These are phyloP conservation scores for Wallemia mellicola DNA, from an alignment of 1,284 basidiomycete genomes.

Conservation along the genomic window DNA sequence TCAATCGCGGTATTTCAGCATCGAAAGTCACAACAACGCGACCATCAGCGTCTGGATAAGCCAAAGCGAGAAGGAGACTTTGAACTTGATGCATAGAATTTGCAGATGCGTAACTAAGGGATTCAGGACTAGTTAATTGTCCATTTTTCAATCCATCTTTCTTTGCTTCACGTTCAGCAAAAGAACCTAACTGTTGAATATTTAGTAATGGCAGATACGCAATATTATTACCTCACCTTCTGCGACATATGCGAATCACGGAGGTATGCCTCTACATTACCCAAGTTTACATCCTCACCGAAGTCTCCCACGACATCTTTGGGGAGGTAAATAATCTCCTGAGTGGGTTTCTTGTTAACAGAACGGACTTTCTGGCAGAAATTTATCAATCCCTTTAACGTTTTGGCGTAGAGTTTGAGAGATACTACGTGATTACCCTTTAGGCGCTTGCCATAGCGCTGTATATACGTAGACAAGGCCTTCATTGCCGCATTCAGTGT, in stretches of 20 bases:
- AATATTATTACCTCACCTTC: conserved; percentile 10
- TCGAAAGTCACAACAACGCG: conserved; percentile 16
- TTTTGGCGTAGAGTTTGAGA: conserved; percentile 42
- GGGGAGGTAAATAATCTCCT: background rate
- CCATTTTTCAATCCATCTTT: conserved; percentile 18
- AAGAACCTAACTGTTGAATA: conserved; percentile 37
- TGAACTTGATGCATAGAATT: conserved; percentile 61
- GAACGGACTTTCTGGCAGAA: conserved; percentile 22
- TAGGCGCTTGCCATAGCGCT: conserved; percentile 44
- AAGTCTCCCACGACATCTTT: conserved; percentile 3
- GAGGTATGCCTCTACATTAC: conserved; percentile 57
- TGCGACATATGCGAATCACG: conserved; percentile 48
- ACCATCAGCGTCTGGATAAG: conserved; percentile 46
- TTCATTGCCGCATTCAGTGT: conserved; percentile 32
- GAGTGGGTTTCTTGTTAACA: background rate
- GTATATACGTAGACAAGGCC: conserved; percentile 53
- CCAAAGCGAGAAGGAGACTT: conserved; percentile 50
- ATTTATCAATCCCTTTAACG: conserved; percentile 34
- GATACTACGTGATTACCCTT: conserved; percentile 44
- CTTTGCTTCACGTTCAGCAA: conserved; percentile 34
- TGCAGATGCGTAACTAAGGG: conserved; percentile 19
- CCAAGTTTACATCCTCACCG: conserved; percentile 27
- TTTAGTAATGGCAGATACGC: background rate
- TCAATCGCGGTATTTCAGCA: conserved; percentile 26
- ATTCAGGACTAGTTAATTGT: background rate